phyloP scores from a whole-genome alignment of 2,329 filamentous ascomycete genomes.

The Cryphonectria parasitica region DNA sequence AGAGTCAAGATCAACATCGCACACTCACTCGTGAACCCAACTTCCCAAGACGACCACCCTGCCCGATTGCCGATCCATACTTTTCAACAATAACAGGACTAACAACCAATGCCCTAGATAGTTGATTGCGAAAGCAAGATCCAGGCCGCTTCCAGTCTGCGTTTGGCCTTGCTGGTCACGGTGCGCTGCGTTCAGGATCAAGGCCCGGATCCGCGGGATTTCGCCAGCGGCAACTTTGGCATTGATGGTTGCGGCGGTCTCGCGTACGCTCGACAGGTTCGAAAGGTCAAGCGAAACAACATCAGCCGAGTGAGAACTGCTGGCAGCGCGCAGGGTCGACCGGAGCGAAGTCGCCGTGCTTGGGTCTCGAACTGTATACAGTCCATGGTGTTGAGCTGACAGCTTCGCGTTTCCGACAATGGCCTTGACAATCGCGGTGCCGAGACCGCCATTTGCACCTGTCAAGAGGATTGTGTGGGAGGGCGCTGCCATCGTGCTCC shows the following conservation, averaged over 20 bases:
- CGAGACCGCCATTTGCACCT: conserved; percentile 45
- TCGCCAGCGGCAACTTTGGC: conserved; percentile 36
- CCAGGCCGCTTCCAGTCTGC: conserved; percentile 29
- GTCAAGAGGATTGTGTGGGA: conserved; percentile 42
- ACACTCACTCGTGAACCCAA: conserved; percentile 19
- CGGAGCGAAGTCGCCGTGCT: conserved; percentile 38
- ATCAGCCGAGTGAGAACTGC: conserved; percentile 35
- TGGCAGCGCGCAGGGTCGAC: conserved; percentile 31
- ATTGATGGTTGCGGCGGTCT: conserved; percentile 37
- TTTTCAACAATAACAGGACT: conserved; percentile 32
- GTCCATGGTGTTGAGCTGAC: conserved; percentile 38
- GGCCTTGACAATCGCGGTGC: conserved; percentile 39
- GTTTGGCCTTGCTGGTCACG: conserved; percentile 33
- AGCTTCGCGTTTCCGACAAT: conserved; percentile 38
- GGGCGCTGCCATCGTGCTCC: too few relatives aligned
- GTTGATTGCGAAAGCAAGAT: conserved; percentile 33
- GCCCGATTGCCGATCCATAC: conserved; percentile 32
- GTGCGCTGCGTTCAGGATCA: conserved; percentile 43
- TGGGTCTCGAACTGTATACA: conserved; percentile 43
- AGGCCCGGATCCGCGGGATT: conserved; percentile 43
- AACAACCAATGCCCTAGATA: conserved; percentile 38
- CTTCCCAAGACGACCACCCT: conserved; percentile 33
- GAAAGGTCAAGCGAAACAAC: conserved; percentile 40
- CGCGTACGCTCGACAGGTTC: conserved; percentile 36
- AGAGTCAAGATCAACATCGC: too few relatives aligned